A percentile compares a stretch with the other conserved stretches of the same genome.
Conservation (phyloP, 2,329 filamentous ascomycete species). For the Onygena corvina region DNA sequence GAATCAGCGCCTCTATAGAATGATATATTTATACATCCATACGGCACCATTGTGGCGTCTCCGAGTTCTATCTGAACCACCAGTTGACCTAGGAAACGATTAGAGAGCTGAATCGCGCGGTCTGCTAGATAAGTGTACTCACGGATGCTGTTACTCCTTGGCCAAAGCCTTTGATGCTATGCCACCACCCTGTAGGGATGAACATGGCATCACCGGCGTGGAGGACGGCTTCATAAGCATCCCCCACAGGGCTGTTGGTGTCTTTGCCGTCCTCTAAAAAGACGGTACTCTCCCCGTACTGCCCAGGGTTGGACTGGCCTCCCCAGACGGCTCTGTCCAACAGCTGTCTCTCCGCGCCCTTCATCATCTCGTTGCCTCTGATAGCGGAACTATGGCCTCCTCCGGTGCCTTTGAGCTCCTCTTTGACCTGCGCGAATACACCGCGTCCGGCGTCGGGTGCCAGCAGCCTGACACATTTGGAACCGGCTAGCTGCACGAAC, state of each 20-base stretch:
- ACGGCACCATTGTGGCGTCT: no score
- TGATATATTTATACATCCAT: not conserved
- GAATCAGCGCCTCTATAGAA: not conserved
- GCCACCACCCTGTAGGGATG: conserved; percentile 78
- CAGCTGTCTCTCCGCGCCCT: conserved; percentile 54
- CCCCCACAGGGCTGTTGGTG: conserved; percentile 11
- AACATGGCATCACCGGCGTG: conserved; percentile 59
- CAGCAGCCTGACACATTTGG: conserved; percentile 62
- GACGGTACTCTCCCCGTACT: not conserved
- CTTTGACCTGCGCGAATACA: conserved; percentile 49
- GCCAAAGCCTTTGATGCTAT: conserved; percentile 59
- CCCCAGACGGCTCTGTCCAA: conserved; percentile 63
- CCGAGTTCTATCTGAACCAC: conserved; percentile 56
- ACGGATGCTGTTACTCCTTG: conserved; percentile 48
- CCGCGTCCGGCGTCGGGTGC: conserved; percentile 49
- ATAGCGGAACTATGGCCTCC: conserved; percentile 39
- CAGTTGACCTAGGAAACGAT: conserved; percentile 51
- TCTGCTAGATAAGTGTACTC: conserved; percentile 18
- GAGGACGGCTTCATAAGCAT: conserved; percentile 44
- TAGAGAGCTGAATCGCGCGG: not conserved
- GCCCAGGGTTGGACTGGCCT: conserved; percentile 5
- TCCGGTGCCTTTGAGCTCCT: conserved; percentile 21
- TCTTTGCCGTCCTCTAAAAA: not conserved
- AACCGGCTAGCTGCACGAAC: conserved; percentile 67
- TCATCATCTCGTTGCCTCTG: conserved; percentile 83